Percentiles rank a stretch among this genome's conserved stretches.
These are phyloP conservation scores for Microcyclosporella mali DNA, from an alignment of 2,329 filamentous ascomycete species.

Conservation along the genomic window DNA sequence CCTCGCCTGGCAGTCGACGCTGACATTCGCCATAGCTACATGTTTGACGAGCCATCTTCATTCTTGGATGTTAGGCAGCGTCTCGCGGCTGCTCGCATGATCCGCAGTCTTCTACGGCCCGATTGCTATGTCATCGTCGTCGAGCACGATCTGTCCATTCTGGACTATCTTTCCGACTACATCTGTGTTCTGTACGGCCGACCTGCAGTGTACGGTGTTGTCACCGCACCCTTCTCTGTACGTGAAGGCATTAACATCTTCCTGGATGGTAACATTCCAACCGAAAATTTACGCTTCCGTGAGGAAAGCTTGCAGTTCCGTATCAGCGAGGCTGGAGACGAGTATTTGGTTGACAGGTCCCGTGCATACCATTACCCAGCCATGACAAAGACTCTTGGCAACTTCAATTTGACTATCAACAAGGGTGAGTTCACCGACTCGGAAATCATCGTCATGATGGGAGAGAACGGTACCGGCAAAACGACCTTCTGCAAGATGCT, in stretches of 20 bases:
- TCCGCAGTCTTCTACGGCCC: conserved; percentile 79
- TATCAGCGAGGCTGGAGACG: conserved; percentile 81
- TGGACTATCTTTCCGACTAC: conserved; percentile 98
- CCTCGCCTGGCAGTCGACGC: not conserved
- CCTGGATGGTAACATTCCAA: conserved; percentile 95
- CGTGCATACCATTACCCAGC: conserved; percentile 80
- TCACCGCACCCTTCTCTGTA: conserved; percentile 90
- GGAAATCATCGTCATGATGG: conserved; percentile 99
- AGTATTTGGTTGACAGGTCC: conserved; percentile 76
- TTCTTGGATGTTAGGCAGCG: conserved; percentile 99
- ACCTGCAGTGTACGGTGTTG: conserved; percentile 94
- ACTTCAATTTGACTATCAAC: conserved; percentile 79
- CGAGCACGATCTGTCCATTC: conserved; percentile 96
- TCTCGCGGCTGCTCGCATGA: conserved; percentile 84
- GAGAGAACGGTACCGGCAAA: conserved; percentile 98
- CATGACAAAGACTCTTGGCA: conserved; percentile 89
- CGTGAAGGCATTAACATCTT: conserved; percentile 99
- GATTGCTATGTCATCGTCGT: conserved; percentile 98
- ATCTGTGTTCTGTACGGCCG: conserved; percentile 95
- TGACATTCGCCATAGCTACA: conserved; percentile 55
- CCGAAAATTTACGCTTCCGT: conserved; percentile 96
- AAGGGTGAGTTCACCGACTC: conserved; percentile 89
- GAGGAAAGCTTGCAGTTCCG: conserved; percentile 96
- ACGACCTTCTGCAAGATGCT: conserved; percentile 97
- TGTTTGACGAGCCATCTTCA: conserved; percentile 99